Base-by-base conservation (phyloP, 768 basidiomycete genomes). In the Boletus rubroflammeus region DNA sequence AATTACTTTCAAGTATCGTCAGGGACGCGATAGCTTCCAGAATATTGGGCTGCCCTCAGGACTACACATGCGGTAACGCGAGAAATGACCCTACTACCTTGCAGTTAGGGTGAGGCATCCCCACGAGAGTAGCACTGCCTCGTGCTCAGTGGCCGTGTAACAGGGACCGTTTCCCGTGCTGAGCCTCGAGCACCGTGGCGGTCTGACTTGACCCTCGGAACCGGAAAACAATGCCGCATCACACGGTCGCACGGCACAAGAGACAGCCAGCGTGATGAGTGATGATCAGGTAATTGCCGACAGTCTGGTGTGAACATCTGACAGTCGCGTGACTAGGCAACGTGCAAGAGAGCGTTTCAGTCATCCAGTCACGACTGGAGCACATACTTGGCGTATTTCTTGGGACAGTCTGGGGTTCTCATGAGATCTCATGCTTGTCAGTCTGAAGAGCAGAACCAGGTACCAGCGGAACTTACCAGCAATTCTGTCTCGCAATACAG, bases 1-100 rank as follows among this genome's bases (percentile, higher is more conserved):
- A 66, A 66, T 66, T 66, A 66, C 51, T 67, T 65, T 60, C 50
- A 35, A 31, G 35, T 47, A 49, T 41, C 36, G 48, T 48, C 47
- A 62, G 60, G 56, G 64, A 47, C 31, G 43, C 48, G 49, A 43
- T 29, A 25, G 10, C 46, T 48, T 42, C 52, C 58, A 40, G 43
- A 50, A 41, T 39, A 53, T 40, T 36, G 34, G 35, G 58, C 47
- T 36, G 50, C 9, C 34, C 38, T 45, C 42, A 8, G 48, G 19
- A 53, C 42, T 17, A 54, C 43, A 45, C 48, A 51, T 44, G 36
- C 31, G 42, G 59, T 29, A 47, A 52, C 29, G 32, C 44, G 19
- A 44, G 35, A 19, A 53, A 53, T 41, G 50, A 55, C 61, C 53
- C 46, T 43, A 46, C 46, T 43, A 46, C 55, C 66, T 61, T 51